Evolutionary conservation across 2,329 filamentous ascomycete species (phyloP), one percentile per base, ranked within the genome.

Genomic region (Neoascochyta sp.): DNA sequence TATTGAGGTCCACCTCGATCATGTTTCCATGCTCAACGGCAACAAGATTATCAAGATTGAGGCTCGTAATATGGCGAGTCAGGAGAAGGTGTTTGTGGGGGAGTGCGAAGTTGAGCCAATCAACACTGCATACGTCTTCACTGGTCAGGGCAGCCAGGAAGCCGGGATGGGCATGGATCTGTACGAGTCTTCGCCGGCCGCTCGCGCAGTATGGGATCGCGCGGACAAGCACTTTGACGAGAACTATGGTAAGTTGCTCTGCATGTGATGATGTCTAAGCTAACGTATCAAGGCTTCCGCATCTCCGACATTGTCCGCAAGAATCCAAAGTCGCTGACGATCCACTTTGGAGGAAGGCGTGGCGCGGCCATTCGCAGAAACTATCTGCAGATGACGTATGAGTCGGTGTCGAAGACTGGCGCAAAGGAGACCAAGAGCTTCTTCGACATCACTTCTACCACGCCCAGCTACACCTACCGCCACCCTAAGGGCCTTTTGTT

Each of bases 121-220:
- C 3, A 32, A 32, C 3, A 63, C 64, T 3, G 57, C 62, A 1
- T 62, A 61, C 26, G 23, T 67, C 9, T 69, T 69, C 32, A 65
- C 61, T 6, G 66, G 66, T 2, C 66, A 69, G 34, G 66, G 66
- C 5, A 61, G 54, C 20, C 64, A 67, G 35, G 49, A 54, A 24
- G 36, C 50, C 10, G 49, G 46, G 7, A 69, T 68, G 66, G 65
- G 66, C 2, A 67, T 67, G 63, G 57, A 59, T n/a, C 41, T 68
- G n/a, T 67, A 67, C 27, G 52, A 43, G 9, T 39, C 36, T 2
- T 59, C 50, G 14, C 13, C 49, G 7, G 51, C 51, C 9, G 63
- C 64, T 3, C 43, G 43, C 19, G 36, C 33, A 4, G 41, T 66
- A 4, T 68, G 65, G 65, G 65, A 95, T 63, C 81, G 88, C 39